These are phyloP conservation scores for Fusarium odoratissimum DNA, from an alignment of 2,329 filamentous ascomycete species.

Conservation along the genomic window DNA sequence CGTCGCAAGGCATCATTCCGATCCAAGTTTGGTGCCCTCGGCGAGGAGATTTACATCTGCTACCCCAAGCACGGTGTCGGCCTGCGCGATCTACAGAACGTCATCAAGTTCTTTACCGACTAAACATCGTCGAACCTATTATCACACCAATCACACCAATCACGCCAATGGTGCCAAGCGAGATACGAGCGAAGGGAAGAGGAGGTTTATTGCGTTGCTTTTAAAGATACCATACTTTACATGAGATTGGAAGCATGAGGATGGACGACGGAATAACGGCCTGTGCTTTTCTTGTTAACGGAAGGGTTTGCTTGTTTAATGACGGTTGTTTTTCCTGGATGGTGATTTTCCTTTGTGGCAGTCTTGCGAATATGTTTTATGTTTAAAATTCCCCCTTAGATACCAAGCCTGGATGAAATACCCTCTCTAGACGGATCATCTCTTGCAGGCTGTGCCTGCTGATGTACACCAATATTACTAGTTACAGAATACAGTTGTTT, in stretches of 20 bases:
- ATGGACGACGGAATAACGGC: conserved; percentile 24
- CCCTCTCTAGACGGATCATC: conserved; percentile 33
- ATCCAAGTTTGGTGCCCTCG: conserved; percentile 86
- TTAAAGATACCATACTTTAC: conserved; percentile 29
- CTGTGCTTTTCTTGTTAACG: conserved; percentile 4
- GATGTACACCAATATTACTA: conserved; percentile 26
- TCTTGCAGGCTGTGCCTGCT: conserved; percentile 27
- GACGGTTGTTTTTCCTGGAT: conserved; percentile 7
- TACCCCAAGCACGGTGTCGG: conserved; percentile 90
- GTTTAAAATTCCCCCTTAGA: conserved; percentile 37
- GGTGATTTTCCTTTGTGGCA: conserved; percentile 11
- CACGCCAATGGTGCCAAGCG: conserved; percentile 4
- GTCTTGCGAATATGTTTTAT: conserved; percentile 13
- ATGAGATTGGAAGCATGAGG: conserved; percentile 13
- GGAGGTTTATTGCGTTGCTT: conserved; percentile 14
- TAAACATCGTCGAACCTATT: conserved; percentile 49
- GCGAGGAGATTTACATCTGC: conserved; percentile 88
- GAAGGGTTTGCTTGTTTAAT: background rate
- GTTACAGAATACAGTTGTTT: conserved; percentile 18
- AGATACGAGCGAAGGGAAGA: conserved; percentile 2
- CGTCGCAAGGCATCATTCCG: conserved; percentile 89
- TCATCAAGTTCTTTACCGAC: conserved; percentile 91
- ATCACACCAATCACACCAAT: background rate
- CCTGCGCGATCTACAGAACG: conserved; percentile 82
- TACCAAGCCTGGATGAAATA: conserved; percentile 39